Conservation (phyloP, 768 basidiomycete species). For the Psilocybe azurescens region DNA sequence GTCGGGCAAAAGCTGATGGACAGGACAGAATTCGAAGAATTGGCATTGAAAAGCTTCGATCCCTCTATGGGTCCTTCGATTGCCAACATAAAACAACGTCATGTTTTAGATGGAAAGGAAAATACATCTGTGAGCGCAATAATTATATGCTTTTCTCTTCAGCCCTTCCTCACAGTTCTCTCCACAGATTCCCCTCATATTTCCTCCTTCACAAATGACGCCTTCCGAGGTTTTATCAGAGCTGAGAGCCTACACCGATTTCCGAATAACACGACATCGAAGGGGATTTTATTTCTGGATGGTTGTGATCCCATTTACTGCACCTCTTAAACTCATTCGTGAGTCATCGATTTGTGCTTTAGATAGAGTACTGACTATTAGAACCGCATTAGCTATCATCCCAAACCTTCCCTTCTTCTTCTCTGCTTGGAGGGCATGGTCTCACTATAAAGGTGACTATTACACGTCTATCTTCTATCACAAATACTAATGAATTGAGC, state of each 20-base stretch:
- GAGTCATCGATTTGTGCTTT: slow-evolving; percentile 31
- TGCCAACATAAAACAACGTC: slow-evolving; percentile 27
- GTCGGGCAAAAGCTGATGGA: slow-evolving; percentile 73
- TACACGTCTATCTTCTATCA: background rate
- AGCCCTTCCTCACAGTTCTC: background rate
- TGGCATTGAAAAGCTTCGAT: slow-evolving; percentile 74
- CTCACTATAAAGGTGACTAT: slow-evolving; percentile 72
- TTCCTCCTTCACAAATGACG: slow-evolving; percentile 52
- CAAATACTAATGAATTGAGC: background rate
- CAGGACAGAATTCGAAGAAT: slow-evolving; percentile 81
- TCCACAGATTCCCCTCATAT: slow-evolving; percentile 65
- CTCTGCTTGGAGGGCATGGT: slow-evolving; percentile 86
- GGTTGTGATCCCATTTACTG: slow-evolving; percentile 68
- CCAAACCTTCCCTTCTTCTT: slow-evolving; percentile 89
- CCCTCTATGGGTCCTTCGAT: slow-evolving; percentile 68
- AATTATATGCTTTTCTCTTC: background rate
- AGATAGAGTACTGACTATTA: background rate
- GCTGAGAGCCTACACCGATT: slow-evolving; percentile 53
- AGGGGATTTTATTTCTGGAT: slow-evolving; percentile 73
- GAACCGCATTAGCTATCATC: slow-evolving; percentile 59
- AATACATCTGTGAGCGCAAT: slow-evolving; percentile 17
- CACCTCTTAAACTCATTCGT: slow-evolving; percentile 83
- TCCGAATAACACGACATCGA: slow-evolving; percentile 66
- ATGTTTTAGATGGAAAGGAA: slow-evolving; percentile 25
- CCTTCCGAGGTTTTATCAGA: slow-evolving; percentile 43